Conservation (phyloP, 352 stramenopile species). For the Pythium periplocum region DNA sequence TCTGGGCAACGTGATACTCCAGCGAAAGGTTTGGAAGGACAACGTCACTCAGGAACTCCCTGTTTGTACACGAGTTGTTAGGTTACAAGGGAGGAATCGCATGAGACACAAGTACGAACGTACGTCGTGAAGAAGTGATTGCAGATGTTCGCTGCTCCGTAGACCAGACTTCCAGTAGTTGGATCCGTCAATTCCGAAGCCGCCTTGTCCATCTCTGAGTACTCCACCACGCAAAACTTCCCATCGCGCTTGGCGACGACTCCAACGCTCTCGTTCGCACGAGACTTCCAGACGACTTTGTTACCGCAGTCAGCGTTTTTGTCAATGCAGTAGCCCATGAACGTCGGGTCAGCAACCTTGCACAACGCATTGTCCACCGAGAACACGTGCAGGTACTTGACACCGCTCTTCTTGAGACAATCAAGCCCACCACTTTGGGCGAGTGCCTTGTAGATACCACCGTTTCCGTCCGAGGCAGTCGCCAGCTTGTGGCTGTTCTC, state of each 20-base stretch:
- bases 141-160: conserved; percentile 97
- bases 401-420: conserved; percentile 76
- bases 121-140: conserved; percentile 89
- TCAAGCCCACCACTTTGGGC: conserved; percentile 83
- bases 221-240: conserved; percentile 94
- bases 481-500: conserved; percentile 81
- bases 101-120: not conserved
- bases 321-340: conserved; percentile 95
- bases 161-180: conserved; percentile 84
- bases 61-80: not conserved
- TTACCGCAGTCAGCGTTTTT: conserved; percentile 94
- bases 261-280: conserved; percentile 91
- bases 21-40: conserved; percentile 75
- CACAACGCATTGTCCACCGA: conserved; percentile 98
- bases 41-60: conserved; percentile 79
- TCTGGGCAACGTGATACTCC: conserved; percentile 96
- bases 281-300: conserved; percentile 95
- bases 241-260: conserved; percentile 82
- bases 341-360: conserved; percentile 93
- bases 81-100: too few species aligned
- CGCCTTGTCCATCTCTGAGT: conserved; percentile 92
- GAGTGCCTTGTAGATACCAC: conserved; percentile 94
- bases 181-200: conserved; percentile 56
- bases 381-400: conserved; percentile 96
- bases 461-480: conserved; percentile 97